Evolutionary conservation across 2,329 filamentous ascomycete species (phyloP), one percentile per base, ranked within the genome.

Genomic region (Orbilia ellipsospora): DNA sequence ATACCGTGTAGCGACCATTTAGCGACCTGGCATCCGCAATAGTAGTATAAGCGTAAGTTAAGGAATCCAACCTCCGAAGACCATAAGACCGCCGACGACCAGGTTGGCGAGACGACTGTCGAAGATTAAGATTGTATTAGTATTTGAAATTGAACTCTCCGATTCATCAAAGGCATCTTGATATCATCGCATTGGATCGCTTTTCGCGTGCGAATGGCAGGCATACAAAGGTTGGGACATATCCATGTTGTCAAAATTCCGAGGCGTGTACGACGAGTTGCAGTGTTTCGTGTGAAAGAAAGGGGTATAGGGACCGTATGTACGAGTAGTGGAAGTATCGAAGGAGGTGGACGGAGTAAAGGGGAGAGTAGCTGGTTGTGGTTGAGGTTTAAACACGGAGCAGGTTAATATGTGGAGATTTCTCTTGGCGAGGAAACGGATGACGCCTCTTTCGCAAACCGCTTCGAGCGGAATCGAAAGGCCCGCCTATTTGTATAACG

Each of bases 101-200:
- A 99, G 86, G 87, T 99, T 99, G 83, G 96, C 92, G 82, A 98
- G 89, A 82, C 95, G 95, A 67, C 73, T 77, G 28, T 13, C 6
- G n/a, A 52, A 4, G 23, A 18, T 20, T 23, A 15, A 5, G 1
- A 52, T 52, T 23, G 48, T 23, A 18, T 52, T 18, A 52, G 48
- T 12, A 36, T 4, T 40, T 26, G 16, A 52, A 23, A n/a, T 16
- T 20, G 8, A 57, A 15, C 23, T 23, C 18, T 36, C 31, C 31
- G 31, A 36, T 6, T 1, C 2, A 36, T 36, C 31, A 10, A 7
- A 10, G 1, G 31, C 8, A 36, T 2, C 5, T 36, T 36, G 31
- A 36, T 36, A 36, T 36, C 31, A 36, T 36, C 31, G 31, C 31
- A 36, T 36, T 36, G 31, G 31, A 36, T 36, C 31, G 10, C 31